These are phyloP conservation scores for Prunus davidiana DNA, from an alignment of 306 rosid species.

Conservation along the genomic window DNA sequence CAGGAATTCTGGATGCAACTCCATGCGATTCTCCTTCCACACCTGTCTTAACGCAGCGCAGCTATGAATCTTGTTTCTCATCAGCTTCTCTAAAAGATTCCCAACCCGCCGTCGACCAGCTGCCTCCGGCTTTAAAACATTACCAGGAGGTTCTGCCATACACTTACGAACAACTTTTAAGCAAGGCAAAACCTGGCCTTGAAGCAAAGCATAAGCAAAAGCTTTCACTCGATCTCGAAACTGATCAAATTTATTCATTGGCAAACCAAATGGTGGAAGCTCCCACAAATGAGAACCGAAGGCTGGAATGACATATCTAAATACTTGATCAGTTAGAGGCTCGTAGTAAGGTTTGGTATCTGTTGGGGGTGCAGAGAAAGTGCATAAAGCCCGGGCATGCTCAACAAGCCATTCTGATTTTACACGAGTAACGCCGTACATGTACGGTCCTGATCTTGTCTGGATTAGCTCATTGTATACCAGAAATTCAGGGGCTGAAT, in stretches of 20 bases:
- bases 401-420: slow-evolving; percentile 85
- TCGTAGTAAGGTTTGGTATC: slow-evolving; percentile 77
- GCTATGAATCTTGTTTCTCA: slow-evolving; percentile 39
- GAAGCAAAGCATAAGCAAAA: slow-evolving; percentile 78
- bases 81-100: slow-evolving; percentile 56
- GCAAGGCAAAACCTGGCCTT: slow-evolving; percentile 85
- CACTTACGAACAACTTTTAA: slow-evolving; percentile 46
- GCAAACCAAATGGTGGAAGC: slow-evolving; percentile 58
- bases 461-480: slow-evolving; percentile 78
- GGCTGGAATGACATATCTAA: slow-evolving; percentile 57
- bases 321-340: slow-evolving; percentile 51
- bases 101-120: slow-evolving; percentile 71
- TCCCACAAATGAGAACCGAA: slow-evolving; percentile 82
- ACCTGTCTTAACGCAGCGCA: slow-evolving; percentile 50
- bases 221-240: slow-evolving; percentile 35
- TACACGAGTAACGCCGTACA: slow-evolving; percentile 79
- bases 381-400: slow-evolving; percentile 63
- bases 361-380: slow-evolving; percentile 53
- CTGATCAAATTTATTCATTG: slow-evolving; percentile 29
- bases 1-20: slow-evolving; percentile 55
- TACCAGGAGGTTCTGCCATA: slow-evolving; percentile 71
- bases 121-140: slow-evolving; percentile 73
- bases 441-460: slow-evolving; percentile 65
- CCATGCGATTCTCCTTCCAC: slow-evolving; percentile 76
- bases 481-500: slow-evolving; percentile 69